Evolutionary conservation across 2,329 filamentous ascomycete genomes (phyloP).

Genomic region (Fusarium hainanense): DNA sequence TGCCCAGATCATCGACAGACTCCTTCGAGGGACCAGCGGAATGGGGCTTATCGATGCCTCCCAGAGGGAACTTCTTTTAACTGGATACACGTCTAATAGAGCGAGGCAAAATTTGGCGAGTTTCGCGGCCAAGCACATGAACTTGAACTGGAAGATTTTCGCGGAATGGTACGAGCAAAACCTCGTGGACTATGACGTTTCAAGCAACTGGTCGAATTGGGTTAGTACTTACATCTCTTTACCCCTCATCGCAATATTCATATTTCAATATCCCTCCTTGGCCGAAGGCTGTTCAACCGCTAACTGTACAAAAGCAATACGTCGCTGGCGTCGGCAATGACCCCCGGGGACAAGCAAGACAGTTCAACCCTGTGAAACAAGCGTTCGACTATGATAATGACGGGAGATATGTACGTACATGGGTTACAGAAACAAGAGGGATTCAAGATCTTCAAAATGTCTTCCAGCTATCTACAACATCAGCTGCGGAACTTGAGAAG

Average conservation of each 20-base stretch:
- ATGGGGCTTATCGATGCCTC: conserved; percentile 82
- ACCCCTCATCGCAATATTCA: too few relatives aligned
- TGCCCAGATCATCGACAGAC: conserved; percentile 63
- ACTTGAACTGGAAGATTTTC: fast-evolving
- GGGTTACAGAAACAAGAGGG: conserved; percentile 74
- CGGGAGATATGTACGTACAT: conserved; percentile 76
- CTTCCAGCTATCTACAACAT: conserved; percentile 77
- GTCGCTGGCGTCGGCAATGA: conserved; percentile 84
- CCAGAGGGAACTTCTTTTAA: conserved; percentile 78
- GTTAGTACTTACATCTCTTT: conserved; percentile 44
- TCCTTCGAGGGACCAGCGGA: conserved; percentile 76
- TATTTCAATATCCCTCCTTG: too few relatives aligned
- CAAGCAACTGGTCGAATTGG: conserved; percentile 82
- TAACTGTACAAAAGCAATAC: conserved; percentile 60
- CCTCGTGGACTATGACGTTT: conserved; percentile 80
- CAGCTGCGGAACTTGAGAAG: conserved; percentile 65
- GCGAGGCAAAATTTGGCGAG: conserved; percentile 80
- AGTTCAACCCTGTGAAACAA: conserved; percentile 87
- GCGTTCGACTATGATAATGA: conserved; percentile 79
- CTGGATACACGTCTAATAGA: conserved; percentile 82
- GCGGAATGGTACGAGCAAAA: conserved; percentile 83
- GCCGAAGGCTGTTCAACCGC: not conserved
- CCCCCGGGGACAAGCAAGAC: conserved; percentile 74
- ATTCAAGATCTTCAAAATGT: conserved; percentile 67
- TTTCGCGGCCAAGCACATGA: too few relatives aligned